Conservation (phyloP, 177 flowering plant genomes). For the Vitis hybrid region DNA sequence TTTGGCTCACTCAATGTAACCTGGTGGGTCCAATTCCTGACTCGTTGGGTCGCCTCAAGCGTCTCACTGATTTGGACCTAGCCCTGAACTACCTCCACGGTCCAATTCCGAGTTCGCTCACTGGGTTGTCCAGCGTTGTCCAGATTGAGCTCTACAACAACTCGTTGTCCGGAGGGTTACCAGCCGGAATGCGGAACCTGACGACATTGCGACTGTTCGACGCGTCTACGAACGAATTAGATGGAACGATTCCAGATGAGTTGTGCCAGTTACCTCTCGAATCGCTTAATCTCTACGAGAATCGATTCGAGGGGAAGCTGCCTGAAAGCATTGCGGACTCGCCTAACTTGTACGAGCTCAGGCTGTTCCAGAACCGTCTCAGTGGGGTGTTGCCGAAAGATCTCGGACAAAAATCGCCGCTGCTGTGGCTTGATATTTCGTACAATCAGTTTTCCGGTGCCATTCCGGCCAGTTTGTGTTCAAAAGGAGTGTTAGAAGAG, state of each 20-base stretch:
- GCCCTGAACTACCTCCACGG: conserved; percentile 50
- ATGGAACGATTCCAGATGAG: conserved; percentile 56
- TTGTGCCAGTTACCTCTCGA: conserved; percentile 51
- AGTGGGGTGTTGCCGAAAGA: conserved; percentile 49
- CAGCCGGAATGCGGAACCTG: conserved; percentile 46
- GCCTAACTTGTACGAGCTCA: conserved; percentile 50
- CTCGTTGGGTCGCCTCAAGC: conserved; percentile 44
- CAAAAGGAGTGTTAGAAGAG: conserved; percentile 44
- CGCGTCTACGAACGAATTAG: conserved; percentile 60
- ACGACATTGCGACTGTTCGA: conserved; percentile 46
- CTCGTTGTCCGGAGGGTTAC: conserved; percentile 57
- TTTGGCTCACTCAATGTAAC: conserved; percentile 58
- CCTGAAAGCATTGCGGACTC: conserved; percentile 53
- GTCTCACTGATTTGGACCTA: conserved; percentile 55
- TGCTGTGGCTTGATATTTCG: conserved; percentile 50
- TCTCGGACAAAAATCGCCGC: conserved; percentile 54
- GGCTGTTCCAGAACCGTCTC: conserved; percentile 46
- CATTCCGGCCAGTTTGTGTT: conserved; percentile 51
- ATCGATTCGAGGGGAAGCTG: conserved; percentile 43
- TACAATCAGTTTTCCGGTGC: conserved; percentile 47
- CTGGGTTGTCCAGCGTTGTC: conserved; percentile 39
- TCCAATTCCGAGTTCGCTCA: conserved; percentile 47
- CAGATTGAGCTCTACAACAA: conserved; percentile 74
- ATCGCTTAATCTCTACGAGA: conserved; percentile 65
- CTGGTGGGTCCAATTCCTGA: conserved; percentile 61